phyloP scores from a whole-genome alignment of 2,329 filamentous ascomycete genomes.

The Zasmidium angulare region DNA sequence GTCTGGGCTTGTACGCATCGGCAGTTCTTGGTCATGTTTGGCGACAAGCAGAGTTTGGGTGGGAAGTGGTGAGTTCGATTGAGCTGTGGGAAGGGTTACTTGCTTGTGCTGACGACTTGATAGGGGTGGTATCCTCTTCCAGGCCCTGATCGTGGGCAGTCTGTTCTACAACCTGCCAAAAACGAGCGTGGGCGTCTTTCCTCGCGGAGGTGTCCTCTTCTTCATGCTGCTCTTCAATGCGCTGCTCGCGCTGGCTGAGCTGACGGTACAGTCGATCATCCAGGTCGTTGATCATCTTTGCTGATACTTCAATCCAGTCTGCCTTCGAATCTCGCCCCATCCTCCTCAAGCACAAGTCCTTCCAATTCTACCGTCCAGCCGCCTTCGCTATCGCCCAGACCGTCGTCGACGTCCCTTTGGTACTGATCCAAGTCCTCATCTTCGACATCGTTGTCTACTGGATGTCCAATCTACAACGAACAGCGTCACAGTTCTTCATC shows the following conservation, averaged over 20 bases:
- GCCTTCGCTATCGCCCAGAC: conserved; percentile 83
- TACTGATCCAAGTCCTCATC: conserved; percentile 57
- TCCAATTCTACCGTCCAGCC: conserved; percentile 84
- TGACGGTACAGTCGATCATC: conserved; percentile 41
- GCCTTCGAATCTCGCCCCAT: conserved; percentile 60
- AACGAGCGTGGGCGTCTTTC: conserved; percentile 70
- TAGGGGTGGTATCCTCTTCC: conserved; percentile 48
- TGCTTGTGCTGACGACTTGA: not conserved
- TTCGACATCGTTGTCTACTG: conserved; percentile 75
- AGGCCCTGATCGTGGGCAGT: conserved; percentile 66
- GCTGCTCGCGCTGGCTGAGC: conserved; percentile 56
- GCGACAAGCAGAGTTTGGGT: conserved; percentile 62
- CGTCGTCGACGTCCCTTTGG: conserved; percentile 81
- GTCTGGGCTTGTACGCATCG: conserved; percentile 57
- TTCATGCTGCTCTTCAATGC: conserved; percentile 78
- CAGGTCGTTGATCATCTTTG: not conserved
- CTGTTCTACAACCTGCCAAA: conserved; percentile 74
- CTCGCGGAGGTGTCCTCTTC: conserved; percentile 76
- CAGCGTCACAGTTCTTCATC: conserved; percentile 76
- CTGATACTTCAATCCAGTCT: conserved; percentile 30
- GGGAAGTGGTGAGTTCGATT: conserved; percentile 54
- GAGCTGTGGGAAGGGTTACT: not conserved
- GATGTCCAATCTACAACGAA: conserved; percentile 75
- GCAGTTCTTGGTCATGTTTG: conserved; percentile 65
- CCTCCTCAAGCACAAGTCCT: conserved; percentile 83